phyloP scores from a whole-genome alignment of 108 stramenopile genomes.

The Nitzschia putrida region DNA sequence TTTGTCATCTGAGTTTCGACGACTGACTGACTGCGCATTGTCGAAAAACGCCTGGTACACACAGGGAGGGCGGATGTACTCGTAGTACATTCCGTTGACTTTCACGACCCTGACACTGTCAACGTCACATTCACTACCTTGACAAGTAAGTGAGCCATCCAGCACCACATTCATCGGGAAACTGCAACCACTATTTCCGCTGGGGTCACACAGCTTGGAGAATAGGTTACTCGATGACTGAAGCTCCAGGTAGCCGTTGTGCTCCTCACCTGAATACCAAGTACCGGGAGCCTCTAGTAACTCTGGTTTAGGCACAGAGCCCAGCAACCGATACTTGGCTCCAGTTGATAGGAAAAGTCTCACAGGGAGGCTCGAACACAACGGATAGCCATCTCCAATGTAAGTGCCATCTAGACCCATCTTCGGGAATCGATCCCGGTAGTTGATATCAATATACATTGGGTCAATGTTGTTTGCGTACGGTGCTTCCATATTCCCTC shows the following conservation, averaged over 20 bases:
- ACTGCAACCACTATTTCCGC: conserved; percentile 31
- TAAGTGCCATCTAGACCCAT: conserved; percentile 56
- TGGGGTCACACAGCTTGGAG: conserved; percentile 41
- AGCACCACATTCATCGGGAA: conserved; percentile 43
- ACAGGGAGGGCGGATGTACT: conserved; percentile 65
- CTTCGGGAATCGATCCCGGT: conserved; percentile 64
- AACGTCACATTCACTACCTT: conserved; percentile 55
- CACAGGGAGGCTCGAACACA: conserved; percentile 48
- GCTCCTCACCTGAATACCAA: conserved; percentile 9
- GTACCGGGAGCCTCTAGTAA: conserved; percentile 17
- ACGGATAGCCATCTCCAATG: conserved; percentile 66
- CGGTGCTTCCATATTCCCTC: conserved; percentile 45
- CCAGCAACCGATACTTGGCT: conserved; percentile 56
- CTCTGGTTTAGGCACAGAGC: conserved; percentile 23
- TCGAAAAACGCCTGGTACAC: conserved; percentile 58
- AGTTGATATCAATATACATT: conserved; percentile 51
- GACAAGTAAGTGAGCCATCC: conserved; percentile 42
- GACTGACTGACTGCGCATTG: conserved; percentile 46
- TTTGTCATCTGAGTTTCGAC: neutral
- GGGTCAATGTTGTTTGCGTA: conserved; percentile 51
- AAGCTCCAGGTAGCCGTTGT: too few relatives aligned
- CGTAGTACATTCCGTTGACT: conserved; percentile 55
- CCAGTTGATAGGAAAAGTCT: conserved; percentile 54
- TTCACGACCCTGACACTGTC: conserved; percentile 58
- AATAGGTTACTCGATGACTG: conserved; percentile 37